These are phyloP conservation scores for Neurospora sp. DNA, from an alignment of 495 filamentous ascomycete species.

Conservation along the genomic window DNA sequence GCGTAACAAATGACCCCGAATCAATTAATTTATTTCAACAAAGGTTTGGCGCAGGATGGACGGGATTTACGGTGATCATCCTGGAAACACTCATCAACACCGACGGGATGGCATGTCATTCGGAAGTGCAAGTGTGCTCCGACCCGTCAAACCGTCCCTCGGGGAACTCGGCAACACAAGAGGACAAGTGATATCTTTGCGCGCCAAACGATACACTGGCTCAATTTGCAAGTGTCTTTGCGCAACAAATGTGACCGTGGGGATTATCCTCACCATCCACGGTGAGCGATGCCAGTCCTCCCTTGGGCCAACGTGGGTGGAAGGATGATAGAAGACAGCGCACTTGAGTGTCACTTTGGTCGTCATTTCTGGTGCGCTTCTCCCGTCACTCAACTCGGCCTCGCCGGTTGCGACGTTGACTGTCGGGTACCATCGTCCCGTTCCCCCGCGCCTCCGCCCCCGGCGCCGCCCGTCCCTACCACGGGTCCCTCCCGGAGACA, in stretches of 20 bases:
- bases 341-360: not conserved
- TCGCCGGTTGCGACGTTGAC: not conserved
- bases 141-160: not conserved
- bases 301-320: not conserved
- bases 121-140: not conserved
- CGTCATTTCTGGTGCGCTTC: not conserved
- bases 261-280: not conserved
- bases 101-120: not conserved
- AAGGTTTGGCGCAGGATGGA: not conserved
- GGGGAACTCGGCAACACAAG: not conserved
- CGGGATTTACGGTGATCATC: not conserved
- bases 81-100: not conserved
- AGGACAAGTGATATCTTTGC: not conserved
- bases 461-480: not conserved
- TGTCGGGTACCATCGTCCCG: not conserved
- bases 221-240: not conserved
- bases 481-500: not conserved
- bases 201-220: not conserved
- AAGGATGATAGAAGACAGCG: not conserved
- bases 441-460: not conserved
- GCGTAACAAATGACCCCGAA: not conserved
- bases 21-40: not conserved
- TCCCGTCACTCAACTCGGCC: not conserved
- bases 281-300: not conserved
- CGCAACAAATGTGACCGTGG: not conserved